Percentiles rank a stretch among this genome's conserved stretches.
Evolutionary conservation across 202 grass and related monocot genomes (phyloP).

Genomic region (Miscanthus sacchariflorus): DNA sequence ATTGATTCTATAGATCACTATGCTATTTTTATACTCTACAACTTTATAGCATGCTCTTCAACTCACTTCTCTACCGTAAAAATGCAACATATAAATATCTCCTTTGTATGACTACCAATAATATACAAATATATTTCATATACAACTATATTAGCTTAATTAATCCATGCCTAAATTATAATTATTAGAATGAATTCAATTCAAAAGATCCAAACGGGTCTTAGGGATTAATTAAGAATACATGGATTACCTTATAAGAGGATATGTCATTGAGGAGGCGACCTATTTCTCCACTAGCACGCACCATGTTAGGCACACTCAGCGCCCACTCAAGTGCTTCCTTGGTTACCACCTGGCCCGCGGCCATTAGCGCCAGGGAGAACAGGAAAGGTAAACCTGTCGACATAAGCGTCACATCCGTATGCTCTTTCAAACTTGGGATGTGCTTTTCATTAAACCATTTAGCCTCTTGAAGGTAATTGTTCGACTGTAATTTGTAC

Average conservation of each 20-base stretch:
- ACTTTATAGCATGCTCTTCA: no score
- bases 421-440: slow-evolving; percentile 1
- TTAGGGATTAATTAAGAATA: no score
- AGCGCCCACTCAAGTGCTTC: neutral
- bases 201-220: no score
- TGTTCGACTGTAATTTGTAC: neutral
- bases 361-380: neutral
- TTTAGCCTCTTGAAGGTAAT: slow-evolving; percentile 14
- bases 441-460: neutral
- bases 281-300: neutral
- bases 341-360: neutral
- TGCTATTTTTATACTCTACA: no score
- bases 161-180: no score
- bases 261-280: slow-evolving; percentile 12
- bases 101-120: no score
- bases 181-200: no score
- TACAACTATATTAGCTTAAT: no score
- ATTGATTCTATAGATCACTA: no score
- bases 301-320: neutral
- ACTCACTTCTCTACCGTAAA: no score
- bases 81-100: no score
- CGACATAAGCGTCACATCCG: neutral
- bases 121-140: no score
- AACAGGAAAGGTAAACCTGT: neutral
- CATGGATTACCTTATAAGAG: neutral